Base-by-base conservation (phyloP, 768 basidiomycete species). In the Astraeus odoratus region DNA sequence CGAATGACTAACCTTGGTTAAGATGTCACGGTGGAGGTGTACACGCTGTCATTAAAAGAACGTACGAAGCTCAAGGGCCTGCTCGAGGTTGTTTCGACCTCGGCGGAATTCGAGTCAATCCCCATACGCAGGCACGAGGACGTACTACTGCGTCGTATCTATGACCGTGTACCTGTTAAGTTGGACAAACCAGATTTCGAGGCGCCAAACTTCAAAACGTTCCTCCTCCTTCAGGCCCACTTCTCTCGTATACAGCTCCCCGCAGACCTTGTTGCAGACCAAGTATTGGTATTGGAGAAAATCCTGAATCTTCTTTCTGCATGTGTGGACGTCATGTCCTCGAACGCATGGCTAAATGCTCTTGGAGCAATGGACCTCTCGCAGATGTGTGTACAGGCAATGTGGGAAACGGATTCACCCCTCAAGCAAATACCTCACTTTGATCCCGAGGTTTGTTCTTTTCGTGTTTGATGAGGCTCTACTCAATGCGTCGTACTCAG, bases 21-120 rank as follows among this genome's bases (percentile, higher is more conserved):
- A 85, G 92, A 96, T 64, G 87, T 95, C 47, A 97, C 93, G 5
- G 90, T 98, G 42, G 96, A 98, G 68, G 94, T 96, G 35, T 97
- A 96, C 68, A 92, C 86, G 7, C 72, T 93, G 39, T 99, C 96
- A 4, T 73, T 98, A 48, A 96, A 93, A 60, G 93, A 97, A 61
- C 81, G 86, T 19, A 99, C 95, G 16, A 99, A 97, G 67, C 80
- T 98, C 58, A 95, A 95, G 69, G 95, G 95, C 30, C 69, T 98
- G 7, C 77, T 98, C 27, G 96, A 99, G 66, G 95, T 98, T 39
- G 88, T 99, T 5, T 91, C 94, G 0, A 96, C 94, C 0, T 95
- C 96, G 0, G 87, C 91, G 24, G 96, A 98, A 60, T 99, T 98
- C 62, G 96, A 99, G 63, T 71, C 72, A 5, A 85, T 98, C 45